Conservation (phyloP, 371 early-diverging fungal species). For the Mucor ambiguus region DNA sequence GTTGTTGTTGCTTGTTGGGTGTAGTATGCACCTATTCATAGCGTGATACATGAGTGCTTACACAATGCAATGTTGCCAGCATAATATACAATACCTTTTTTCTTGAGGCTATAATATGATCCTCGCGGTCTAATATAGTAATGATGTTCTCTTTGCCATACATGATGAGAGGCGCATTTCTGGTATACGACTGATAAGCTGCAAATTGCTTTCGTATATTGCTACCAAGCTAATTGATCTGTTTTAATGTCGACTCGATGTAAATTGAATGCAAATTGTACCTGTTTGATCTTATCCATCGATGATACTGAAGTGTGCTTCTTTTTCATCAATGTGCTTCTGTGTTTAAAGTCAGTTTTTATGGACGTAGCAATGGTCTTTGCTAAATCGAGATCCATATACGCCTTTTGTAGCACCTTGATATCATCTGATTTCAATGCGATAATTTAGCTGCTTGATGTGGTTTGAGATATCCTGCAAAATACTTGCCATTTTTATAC, state of each 20-base stretch:
- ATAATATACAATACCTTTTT: constrained; percentile 1
- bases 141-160: constrained; percentile 38
- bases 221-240: constrained; percentile 26
- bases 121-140: constrained; percentile 21
- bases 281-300: constrained; percentile 10
- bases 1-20: neutral
- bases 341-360: constrained; percentile 31
- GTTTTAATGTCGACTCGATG: neutral
- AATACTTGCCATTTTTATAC: constrained; percentile 9
- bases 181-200: constrained; percentile 37
- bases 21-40: neutral
- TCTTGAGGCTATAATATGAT: constrained; percentile 8
- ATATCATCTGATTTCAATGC: constrained; percentile 22
- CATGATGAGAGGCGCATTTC: constrained; percentile 32
- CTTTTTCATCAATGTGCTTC: constrained; percentile 35
- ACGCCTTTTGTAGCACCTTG: constrained; percentile 29
- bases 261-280: neutral
- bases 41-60: neutral
- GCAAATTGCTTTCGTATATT: constrained; percentile 35
- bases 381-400: constrained; percentile 32
- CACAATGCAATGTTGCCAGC: neutral
- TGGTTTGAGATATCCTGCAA: neutral
- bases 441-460: neutral
- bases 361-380: constrained; percentile 33
- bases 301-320: constrained; percentile 2